Evolutionary conservation across 805 yeast genomes (phyloP).

Genomic region (Metschnikowia lunata): DNA sequence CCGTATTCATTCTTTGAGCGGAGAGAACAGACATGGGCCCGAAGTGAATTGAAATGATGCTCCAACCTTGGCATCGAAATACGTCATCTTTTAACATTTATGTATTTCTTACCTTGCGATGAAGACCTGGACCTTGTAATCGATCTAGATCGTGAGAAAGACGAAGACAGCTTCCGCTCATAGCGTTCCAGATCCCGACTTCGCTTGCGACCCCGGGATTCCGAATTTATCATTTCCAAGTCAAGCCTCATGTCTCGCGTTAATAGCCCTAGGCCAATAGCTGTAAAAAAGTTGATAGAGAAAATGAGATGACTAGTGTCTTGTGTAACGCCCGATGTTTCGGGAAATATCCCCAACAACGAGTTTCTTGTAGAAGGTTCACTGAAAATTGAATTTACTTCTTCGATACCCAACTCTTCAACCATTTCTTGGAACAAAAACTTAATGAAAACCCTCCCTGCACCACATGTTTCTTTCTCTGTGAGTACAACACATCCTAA

Average conservation of each 20-base stretch:
- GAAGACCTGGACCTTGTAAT: too few species aligned
- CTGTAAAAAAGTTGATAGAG: conserved; percentile 87
- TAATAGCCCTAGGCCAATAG: conserved; percentile 79
- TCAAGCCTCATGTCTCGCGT: conserved; percentile 77
- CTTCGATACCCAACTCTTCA: conserved; percentile 64
- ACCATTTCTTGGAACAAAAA: conserved; percentile 75
- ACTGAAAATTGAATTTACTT: conserved; percentile 44
- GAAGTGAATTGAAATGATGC: too few species aligned
- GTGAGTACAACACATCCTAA: conserved; percentile 55
- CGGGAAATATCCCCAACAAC: conserved; percentile 63
- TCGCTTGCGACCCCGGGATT: too few species aligned
- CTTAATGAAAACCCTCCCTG: conserved; percentile 76
- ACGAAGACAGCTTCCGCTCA: too few species aligned
- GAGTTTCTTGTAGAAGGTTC: conserved; percentile 50
- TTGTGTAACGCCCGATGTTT: conserved; percentile 22
- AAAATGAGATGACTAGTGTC: conserved; percentile 59
- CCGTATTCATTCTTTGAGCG: too few species aligned
- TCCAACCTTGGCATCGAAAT: too few species aligned
- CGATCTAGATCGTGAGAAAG: too few species aligned
- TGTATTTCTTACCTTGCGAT: too few species aligned
- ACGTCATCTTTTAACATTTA: too few species aligned
- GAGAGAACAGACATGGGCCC: too few species aligned
- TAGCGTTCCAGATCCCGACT: too few species aligned
- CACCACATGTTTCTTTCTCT: conserved; percentile 71
- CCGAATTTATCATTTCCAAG: conserved; percentile 17